Conservation (phyloP, 2,329 filamentous ascomycete genomes). For the Aspergillus sp. region DNA sequence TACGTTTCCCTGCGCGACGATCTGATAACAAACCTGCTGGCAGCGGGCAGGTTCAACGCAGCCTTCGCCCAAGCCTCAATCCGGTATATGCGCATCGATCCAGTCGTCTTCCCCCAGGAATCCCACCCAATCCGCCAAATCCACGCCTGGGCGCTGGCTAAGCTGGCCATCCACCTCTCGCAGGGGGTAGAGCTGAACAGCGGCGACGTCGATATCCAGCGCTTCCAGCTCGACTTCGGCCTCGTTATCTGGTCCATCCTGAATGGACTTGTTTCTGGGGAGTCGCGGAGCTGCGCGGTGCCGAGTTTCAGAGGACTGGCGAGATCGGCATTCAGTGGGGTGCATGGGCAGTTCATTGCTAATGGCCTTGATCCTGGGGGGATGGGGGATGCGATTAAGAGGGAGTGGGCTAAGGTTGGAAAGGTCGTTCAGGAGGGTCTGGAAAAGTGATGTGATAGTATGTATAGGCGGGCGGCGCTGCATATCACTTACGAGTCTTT, state of each 20-base stretch:
- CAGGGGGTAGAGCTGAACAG: conserved; percentile 13
- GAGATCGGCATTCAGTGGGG: conserved; percentile 15
- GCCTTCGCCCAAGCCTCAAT: conserved; percentile 45
- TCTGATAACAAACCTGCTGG: conserved; percentile 41
- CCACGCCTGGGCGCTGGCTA: conserved; percentile 30
- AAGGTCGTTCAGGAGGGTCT: conserved; percentile 21
- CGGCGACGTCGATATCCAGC: conserved; percentile 11
- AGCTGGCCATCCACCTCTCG: conserved; percentile 19
- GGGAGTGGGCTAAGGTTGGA: conserved; percentile 44
- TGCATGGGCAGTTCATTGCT: conserved; percentile 17
- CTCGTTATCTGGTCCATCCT: conserved; percentile 28
- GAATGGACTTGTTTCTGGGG: conserved; percentile 15
- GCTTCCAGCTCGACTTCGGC: conserved; percentile 20
- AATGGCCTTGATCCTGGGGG: conserved; percentile 18
- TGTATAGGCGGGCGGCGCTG: too few relatives aligned
- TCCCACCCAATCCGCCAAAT: conserved; percentile 48
- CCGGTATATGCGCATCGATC: conserved; percentile 43
- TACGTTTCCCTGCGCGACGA: conserved; percentile 46
- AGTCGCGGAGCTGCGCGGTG: conserved; percentile 18
- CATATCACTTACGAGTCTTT: too few relatives aligned
- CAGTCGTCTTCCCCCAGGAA: conserved; percentile 39
- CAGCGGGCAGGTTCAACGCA: conserved; percentile 31
- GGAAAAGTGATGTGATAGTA: too few relatives aligned
- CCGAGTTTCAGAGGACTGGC: conserved; percentile 22
- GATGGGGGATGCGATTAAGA: conserved; percentile 15